phyloP scores from a whole-genome alignment of 73 alveolate genomes.

The Paramecium sexaurelia region DNA sequence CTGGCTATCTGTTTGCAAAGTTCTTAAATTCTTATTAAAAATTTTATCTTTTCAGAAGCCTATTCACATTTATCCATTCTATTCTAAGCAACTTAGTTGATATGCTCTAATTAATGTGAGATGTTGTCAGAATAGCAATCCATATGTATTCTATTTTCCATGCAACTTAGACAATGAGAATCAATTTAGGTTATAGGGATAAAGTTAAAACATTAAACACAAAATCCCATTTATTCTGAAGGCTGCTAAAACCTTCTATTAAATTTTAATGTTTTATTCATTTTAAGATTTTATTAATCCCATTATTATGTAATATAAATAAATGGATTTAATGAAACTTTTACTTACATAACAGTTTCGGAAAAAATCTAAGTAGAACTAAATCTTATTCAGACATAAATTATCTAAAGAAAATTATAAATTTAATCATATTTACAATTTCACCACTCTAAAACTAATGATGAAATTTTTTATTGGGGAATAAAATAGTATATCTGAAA shows the following conservation, averaged over 20 bases:
- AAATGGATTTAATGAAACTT: not conserved
- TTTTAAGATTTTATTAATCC: not conserved
- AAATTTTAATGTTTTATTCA: not conserved
- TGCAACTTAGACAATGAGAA: not conserved
- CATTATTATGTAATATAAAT: not conserved
- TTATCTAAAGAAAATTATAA: too few relatives aligned
- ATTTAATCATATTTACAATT: too few relatives aligned
- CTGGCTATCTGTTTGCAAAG: not conserved
- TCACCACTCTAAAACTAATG: too few relatives aligned
- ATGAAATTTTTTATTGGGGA: too few relatives aligned
- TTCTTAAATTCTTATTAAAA: not conserved
- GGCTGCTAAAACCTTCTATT: not conserved
- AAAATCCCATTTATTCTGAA: not conserved
- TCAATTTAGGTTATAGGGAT: not conserved
- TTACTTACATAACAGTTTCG: not conserved
- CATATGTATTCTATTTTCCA: not conserved
- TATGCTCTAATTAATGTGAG: not conserved
- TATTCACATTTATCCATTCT: not conserved
- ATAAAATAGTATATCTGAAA: too few relatives aligned
- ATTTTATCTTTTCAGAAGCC: not conserved
- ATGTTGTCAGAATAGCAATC: not conserved
- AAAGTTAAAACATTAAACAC: not conserved
- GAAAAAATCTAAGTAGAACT: not conserved
- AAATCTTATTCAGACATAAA: not conserved
- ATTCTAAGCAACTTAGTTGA: not conserved